These are phyloP conservation scores for Fermentozyma sake DNA, from an alignment of 1,139 yeast genomes.

Conservation along the genomic window DNA sequence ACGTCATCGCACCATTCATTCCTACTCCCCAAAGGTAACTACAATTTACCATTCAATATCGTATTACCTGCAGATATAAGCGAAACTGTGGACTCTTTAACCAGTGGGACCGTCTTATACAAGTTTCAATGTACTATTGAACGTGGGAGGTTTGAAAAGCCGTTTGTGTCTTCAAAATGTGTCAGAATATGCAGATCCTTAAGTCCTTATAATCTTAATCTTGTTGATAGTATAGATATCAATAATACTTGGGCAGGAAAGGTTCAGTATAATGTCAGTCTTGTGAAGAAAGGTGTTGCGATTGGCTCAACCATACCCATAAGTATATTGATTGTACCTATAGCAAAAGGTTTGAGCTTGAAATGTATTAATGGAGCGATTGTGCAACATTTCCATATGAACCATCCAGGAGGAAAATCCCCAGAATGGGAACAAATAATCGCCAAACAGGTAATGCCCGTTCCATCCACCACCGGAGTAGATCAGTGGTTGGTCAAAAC, in stretches of 20 bases:
- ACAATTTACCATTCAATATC: slow-evolving; percentile 57
- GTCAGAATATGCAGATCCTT: slow-evolving; percentile 45
- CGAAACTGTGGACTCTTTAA: slow-evolving; percentile 65
- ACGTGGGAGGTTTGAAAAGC: slow-evolving; percentile 46
- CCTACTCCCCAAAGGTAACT: slow-evolving; percentile 59
- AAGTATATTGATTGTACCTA: slow-evolving; percentile 51
- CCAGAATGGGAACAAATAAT: slow-evolving; percentile 42
- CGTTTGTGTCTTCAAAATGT: slow-evolving; percentile 29
- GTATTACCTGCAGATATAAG: slow-evolving; percentile 56
- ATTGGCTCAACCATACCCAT: slow-evolving; percentile 55
- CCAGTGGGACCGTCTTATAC: slow-evolving; percentile 53
- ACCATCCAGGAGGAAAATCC: slow-evolving; percentile 33
- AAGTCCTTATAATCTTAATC: slow-evolving; percentile 45
- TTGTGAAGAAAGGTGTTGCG: slow-evolving; percentile 57
- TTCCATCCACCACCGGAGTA: slow-evolving; percentile 23
- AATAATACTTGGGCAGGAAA: slow-evolving; percentile 64
- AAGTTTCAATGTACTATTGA: slow-evolving; percentile 53
- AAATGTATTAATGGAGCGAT: slow-evolving; percentile 47
- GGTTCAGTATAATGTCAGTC: slow-evolving; percentile 56
- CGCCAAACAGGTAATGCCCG: slow-evolving; percentile 29
- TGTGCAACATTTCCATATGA: slow-evolving; percentile 46
- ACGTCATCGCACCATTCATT: slow-evolving; percentile 31
- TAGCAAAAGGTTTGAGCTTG: slow-evolving; percentile 51
- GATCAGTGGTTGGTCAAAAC: slow-evolving; percentile 54
- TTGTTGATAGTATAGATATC: slow-evolving; percentile 54